Conservation (phyloP, 495 filamentous ascomycete species). For the Aspergillus biplanus region DNA sequence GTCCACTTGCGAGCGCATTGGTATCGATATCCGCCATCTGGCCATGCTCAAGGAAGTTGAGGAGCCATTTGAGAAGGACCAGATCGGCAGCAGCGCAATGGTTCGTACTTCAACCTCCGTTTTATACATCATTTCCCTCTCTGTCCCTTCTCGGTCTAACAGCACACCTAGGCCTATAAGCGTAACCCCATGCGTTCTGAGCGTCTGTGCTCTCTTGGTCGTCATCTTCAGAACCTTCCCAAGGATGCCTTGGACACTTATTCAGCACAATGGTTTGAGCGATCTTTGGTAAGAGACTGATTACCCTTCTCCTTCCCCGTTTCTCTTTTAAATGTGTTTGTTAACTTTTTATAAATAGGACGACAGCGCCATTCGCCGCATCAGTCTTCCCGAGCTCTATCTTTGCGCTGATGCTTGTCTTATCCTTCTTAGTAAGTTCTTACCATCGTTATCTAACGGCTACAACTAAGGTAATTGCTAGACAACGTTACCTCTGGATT, state of each 20-base stretch:
- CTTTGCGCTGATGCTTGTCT: constrained; percentile 82
- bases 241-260: constrained; percentile 77
- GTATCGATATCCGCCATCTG: constrained; percentile 77
- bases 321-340: constrained; percentile 3
- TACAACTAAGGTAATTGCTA: neutral
- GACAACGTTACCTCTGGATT: constrained; percentile 84
- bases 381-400: constrained; percentile 80
- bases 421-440: constrained; percentile 60
- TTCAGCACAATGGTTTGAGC: constrained; percentile 82
- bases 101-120: constrained; percentile 27
- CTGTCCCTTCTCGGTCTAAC: constrained; percentile 22
- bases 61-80: constrained; percentile 82
- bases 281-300: constrained; percentile 52
- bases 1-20: constrained; percentile 76
- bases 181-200: constrained; percentile 90
- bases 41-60: constrained; percentile 82
- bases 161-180: constrained; percentile 72
- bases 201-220: constrained; percentile 76
- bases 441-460: neutral
- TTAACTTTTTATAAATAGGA: constrained; percentile 38
- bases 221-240: constrained; percentile 66
- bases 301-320: neutral
- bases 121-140: no score
- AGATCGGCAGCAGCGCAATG: constrained; percentile 59
- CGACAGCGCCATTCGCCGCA: constrained; percentile 65